Conservation (phyloP, 306 rosid genomes). For the Arachis hypogaea region DNA sequence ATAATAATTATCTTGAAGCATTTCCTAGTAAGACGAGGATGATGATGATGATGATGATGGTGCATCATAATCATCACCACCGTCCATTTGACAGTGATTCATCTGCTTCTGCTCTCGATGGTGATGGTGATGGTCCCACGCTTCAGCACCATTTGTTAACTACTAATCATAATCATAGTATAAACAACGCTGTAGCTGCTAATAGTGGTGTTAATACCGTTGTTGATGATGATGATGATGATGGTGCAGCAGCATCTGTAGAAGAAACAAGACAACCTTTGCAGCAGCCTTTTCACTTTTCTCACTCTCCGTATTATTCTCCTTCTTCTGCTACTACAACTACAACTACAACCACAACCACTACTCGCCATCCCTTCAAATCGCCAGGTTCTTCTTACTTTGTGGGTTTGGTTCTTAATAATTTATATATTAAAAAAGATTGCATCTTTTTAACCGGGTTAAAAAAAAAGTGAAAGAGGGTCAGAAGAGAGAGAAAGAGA, state of each 20-base stretch:
- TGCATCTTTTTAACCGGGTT: conserved; percentile 30
- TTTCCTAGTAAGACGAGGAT: conserved; percentile 25
- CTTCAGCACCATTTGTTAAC: conserved; percentile 33
- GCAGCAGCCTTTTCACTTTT: conserved; percentile 60
- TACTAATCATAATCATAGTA: conserved; percentile 12
- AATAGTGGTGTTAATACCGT: conserved; percentile 4
- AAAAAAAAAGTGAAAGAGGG: conserved; percentile 12
- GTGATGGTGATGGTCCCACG: conserved; percentile 64
- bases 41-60: conserved; percentile 46
- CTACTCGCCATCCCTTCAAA: conserved; percentile 47
- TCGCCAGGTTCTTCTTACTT: conserved; percentile 53
- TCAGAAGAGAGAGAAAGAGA: conserved; percentile 46
- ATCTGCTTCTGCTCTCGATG: conserved; percentile 28
- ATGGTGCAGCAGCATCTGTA: conserved; percentile 24
- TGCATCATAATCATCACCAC: conserved; percentile 56
- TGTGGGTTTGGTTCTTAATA: not conserved
- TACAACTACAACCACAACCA: not conserved
- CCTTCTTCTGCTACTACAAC: conserved; percentile 12
- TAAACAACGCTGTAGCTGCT: conserved; percentile 29
- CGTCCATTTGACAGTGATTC: conserved; percentile 40
- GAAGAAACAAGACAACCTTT: conserved; percentile 37
- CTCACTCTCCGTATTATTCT: conserved; percentile 4
- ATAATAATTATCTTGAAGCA: conserved; percentile 32
- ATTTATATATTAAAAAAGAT: conserved; percentile 2
- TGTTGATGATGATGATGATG: conserved; percentile 33